Evolutionary conservation across 345 rosid genomes (phyloP).

Genomic region (Adansonia digitata): DNA sequence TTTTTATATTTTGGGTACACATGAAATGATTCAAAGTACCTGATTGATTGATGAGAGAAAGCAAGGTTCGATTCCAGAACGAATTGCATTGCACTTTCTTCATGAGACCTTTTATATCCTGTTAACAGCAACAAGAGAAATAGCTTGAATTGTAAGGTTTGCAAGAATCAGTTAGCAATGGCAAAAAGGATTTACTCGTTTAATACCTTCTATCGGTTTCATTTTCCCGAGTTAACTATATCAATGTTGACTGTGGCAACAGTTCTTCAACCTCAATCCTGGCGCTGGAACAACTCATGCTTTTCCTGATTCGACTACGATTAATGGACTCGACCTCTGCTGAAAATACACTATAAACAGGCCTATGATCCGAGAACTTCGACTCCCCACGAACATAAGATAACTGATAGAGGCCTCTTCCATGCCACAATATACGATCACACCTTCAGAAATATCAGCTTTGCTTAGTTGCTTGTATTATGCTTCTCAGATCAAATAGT

Average conservation of each 20-base stretch:
- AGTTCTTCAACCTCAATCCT: slow-evolving; percentile 90
- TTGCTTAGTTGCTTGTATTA: not conserved
- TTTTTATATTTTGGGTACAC: not conserved
- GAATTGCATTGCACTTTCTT: not conserved
- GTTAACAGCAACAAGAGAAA: too few relatives aligned
- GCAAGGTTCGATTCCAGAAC: not conserved
- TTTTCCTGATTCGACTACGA: slow-evolving; percentile 58
- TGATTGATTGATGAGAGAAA: slow-evolving; percentile 9
- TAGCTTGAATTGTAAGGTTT: not conserved
- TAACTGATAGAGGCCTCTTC: slow-evolving; percentile 71
- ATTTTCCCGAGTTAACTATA: slow-evolving; percentile 41
- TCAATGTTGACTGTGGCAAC: slow-evolving; percentile 58
- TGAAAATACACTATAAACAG: slow-evolving; percentile 73
- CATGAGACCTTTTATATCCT: not conserved
- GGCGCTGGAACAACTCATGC: slow-evolving; percentile 63
- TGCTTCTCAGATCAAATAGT: not conserved
- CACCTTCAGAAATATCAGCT: slow-evolving; percentile 50
- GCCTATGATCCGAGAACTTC: slow-evolving; percentile 95
- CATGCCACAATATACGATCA: slow-evolving; percentile 94
- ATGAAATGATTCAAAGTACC: slow-evolving; percentile 8
- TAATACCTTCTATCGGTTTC: too few relatives aligned
- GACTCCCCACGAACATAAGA: slow-evolving; percentile 97
- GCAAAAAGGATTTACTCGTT: slow-evolving; percentile 1
- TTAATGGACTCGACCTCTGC: slow-evolving; percentile 82
- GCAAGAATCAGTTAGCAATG: not conserved